Evolutionary conservation across 2,329 filamentous ascomycete genomes (phyloP), one percentile per base, ranked within the genome.

Genomic region (Leptographium wingfieldii): DNA sequence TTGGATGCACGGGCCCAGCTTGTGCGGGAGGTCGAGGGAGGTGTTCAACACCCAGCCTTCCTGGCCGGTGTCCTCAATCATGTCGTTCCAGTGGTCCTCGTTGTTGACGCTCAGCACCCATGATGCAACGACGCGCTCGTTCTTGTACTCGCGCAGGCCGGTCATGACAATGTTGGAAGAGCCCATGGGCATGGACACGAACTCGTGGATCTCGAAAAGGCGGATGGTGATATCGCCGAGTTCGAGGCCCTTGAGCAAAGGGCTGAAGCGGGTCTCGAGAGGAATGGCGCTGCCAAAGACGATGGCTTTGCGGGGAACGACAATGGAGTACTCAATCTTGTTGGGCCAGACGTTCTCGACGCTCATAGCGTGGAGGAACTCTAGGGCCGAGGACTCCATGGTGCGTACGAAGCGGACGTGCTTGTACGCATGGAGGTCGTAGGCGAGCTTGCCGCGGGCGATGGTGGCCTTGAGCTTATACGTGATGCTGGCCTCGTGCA

Each of bases 341-440:
- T 96, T 94, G 6, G 91, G 88, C 94, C 94, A 99, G 64, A 95
- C 88, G 69, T 96, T 96, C 73, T 96, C 92, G 64, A 97, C 92
- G 64, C 89, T 90, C 90, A 96, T 94, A 55, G 90, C 87, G 72
- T 97, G 88, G 46, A 88, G 80, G 63, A 92, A 81, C 69, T 92
- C 88, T 61, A 92, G 77, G 12, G 88, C 87, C 57, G 85, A 85
- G 12, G 88, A 81, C 62, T 90, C 87, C 55, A 92, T 75, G 0
- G 89, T 92, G 60, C 89, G 82, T 61, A 92, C 87, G 60, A 92
- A 83, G 59, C 89, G 83, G 60, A 94, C 73, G 58, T 87, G 85
- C 71, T 92, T 92, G 70, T 86, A 86, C 40, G 89, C 82, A 66
- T 88, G 84, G 57, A 95, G 77, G 70, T 96, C 91, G 76, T 95